These are phyloP conservation scores for Pseudogymnoascus sp. DNA, from an alignment of 2,329 filamentous ascomycete species.

Conservation along the genomic window DNA sequence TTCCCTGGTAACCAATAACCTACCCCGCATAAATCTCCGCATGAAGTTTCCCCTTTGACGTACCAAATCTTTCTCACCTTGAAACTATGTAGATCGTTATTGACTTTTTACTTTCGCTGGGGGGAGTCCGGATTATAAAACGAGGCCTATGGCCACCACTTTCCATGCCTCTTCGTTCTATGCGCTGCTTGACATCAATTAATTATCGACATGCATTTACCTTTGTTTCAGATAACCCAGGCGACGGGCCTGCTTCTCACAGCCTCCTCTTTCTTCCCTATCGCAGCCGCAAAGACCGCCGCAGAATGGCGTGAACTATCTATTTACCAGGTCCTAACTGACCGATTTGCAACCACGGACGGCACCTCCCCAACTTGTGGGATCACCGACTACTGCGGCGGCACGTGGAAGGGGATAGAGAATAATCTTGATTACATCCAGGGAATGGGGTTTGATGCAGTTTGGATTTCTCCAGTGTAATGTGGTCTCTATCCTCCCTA, in stretches of 20 bases:
- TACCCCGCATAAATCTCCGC: conserved; percentile 3
- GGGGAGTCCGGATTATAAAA: background rate
- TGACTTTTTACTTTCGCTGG: background rate
- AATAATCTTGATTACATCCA: conserved; percentile 42
- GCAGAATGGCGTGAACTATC: conserved; percentile 30
- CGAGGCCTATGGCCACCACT: background rate
- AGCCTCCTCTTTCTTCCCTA: background rate
- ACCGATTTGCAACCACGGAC: conserved; percentile 34
- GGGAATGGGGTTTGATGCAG: conserved; percentile 40
- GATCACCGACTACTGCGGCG: conserved; percentile 36
- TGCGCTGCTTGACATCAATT: background rate
- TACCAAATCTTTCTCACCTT: background rate
- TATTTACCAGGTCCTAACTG: conserved; percentile 37
- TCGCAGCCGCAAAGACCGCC: background rate
- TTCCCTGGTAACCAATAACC: background rate
- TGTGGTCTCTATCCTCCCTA: conserved; percentile 18
- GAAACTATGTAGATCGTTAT: background rate
- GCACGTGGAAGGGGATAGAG: conserved; percentile 41
- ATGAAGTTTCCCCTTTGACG: background rate
- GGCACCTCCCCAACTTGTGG: conserved; percentile 26
- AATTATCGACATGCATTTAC: background rate
- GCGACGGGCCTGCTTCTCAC: background rate
- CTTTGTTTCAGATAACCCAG: background rate
- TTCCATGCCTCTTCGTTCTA: background rate
- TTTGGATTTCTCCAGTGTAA: conserved; percentile 31